These are phyloP conservation scores for Phytophthora colocasiae DNA, from an alignment of 352 stramenopile genomes.

Conservation along the genomic window DNA sequence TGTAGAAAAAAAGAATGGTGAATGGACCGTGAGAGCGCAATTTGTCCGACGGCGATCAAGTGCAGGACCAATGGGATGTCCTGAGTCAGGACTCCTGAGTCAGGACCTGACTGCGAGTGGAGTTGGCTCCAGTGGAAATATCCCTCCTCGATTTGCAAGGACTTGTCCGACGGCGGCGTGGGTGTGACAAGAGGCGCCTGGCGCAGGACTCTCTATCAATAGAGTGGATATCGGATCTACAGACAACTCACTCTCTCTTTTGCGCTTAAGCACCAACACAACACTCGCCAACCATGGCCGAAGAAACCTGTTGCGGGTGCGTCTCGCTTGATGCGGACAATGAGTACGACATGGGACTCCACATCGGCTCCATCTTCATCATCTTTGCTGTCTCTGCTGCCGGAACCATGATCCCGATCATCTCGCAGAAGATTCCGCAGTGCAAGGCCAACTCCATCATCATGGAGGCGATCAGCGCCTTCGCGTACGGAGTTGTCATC, in stretches of 20 bases:
- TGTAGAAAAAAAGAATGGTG: conserved; percentile 4
- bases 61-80: conserved; percentile 3
- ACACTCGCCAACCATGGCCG: conserved; percentile 30
- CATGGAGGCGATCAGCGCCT: conserved; percentile 62
- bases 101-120: background rate
- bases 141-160: conserved; percentile 10
- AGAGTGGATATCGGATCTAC: conserved; percentile 12
- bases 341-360: conserved; percentile 58
- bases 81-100: too few species aligned
- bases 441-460: conserved; percentile 48
- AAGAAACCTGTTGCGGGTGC: conserved; percentile 55
- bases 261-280: conserved; percentile 16
- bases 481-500: conserved; percentile 75
- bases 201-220: conserved; percentile 10
- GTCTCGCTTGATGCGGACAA: conserved; percentile 34
- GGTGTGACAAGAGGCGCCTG: conserved; percentile 19
- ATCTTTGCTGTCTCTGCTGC: conserved; percentile 56
- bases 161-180: conserved; percentile 33
- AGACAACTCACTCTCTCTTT: conserved; percentile 21
- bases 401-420: conserved; percentile 53
- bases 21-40: background rate
- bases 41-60: conserved; percentile 8
- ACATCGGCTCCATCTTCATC: conserved; percentile 64
- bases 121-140: background rate
- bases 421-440: conserved; percentile 46